Conservation (phyloP, 352 stramenopile species). For the Phytopythium aichiense region DNA sequence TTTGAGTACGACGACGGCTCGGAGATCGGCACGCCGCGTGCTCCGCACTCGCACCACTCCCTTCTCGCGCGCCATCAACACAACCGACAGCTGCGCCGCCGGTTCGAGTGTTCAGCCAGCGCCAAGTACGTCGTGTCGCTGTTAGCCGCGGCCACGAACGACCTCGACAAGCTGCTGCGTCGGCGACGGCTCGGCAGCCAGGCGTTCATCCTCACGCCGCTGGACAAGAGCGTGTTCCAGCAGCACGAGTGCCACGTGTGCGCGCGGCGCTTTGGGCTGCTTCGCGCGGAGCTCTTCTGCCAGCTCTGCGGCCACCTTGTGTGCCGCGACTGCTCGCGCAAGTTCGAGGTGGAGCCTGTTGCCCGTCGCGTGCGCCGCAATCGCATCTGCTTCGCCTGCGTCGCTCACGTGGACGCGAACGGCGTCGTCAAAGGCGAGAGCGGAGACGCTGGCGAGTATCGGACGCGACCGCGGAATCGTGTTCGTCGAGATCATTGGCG, state of each 20-base stretch:
- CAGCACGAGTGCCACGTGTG: constrained; percentile 45
- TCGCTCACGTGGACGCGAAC: constrained; percentile 47
- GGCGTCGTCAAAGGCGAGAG: constrained; percentile 30
- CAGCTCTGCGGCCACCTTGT: constrained; percentile 60
- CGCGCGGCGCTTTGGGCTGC: constrained; percentile 40
- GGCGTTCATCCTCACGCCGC: constrained; percentile 36
- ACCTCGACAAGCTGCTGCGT: constrained; percentile 53
- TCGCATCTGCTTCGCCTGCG: constrained; percentile 58
- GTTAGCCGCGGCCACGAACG: constrained; percentile 38
- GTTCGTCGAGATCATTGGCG: constrained; percentile 1
- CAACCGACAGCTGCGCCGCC: constrained; percentile 3
- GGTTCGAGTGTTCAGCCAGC: constrained; percentile 8
- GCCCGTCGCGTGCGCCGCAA: constrained; percentile 41
- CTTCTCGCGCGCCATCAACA: neutral
- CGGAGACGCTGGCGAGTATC: constrained; percentile 4
- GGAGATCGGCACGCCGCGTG: neutral
- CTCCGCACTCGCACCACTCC: neutral
- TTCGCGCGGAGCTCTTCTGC: constrained; percentile 55
- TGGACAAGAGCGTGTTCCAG: constrained; percentile 15
- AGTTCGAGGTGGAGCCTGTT: constrained; percentile 63
- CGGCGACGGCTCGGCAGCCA: constrained; percentile 56
- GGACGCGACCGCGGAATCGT: neutral
- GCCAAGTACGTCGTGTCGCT: constrained; percentile 51
- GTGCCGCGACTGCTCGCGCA: constrained; percentile 58
- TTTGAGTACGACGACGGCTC: neutral